phyloP scores from a whole-genome alignment of 148 eudicot species.

The Silene latifolia region DNA sequence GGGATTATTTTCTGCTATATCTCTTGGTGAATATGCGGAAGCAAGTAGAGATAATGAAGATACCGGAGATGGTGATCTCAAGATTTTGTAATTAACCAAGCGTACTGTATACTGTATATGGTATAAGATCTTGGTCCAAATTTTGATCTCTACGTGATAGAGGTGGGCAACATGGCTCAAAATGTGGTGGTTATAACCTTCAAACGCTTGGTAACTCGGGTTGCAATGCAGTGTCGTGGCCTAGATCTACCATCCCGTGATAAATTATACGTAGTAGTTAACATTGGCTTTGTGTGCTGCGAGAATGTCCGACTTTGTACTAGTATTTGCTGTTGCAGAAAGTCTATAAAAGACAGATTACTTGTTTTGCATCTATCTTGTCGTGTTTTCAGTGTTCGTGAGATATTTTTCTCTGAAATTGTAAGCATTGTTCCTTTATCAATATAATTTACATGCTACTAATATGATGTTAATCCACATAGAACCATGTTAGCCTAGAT shows the following conservation, averaged over 20 bases:
- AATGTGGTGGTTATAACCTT: background rate
- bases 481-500: too few relatives aligned
- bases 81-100: conserved; percentile 25
- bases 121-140: background rate
- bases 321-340: background rate
- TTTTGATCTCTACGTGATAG: background rate
- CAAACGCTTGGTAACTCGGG: background rate
- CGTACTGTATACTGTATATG: background rate
- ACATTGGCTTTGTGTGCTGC: background rate
- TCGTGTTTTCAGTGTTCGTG: too few relatives aligned
- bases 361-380: too few relatives aligned
- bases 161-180: background rate
- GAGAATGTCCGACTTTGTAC: conserved; percentile 1
- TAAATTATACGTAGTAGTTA: too few relatives aligned
- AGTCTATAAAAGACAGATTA: background rate
- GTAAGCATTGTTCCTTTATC: too few relatives aligned
- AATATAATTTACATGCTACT: too few relatives aligned
- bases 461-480: too few relatives aligned
- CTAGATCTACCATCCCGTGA: background rate
- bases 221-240: background rate
- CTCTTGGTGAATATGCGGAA: conserved; percentile 61
- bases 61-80: conserved; percentile 26
- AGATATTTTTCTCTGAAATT: too few relatives aligned
- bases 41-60: conserved; percentile 38
- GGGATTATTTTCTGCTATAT: conserved; percentile 46